Conservation (phyloP, 345 rosid species). For the Nephelium lappaceum region DNA sequence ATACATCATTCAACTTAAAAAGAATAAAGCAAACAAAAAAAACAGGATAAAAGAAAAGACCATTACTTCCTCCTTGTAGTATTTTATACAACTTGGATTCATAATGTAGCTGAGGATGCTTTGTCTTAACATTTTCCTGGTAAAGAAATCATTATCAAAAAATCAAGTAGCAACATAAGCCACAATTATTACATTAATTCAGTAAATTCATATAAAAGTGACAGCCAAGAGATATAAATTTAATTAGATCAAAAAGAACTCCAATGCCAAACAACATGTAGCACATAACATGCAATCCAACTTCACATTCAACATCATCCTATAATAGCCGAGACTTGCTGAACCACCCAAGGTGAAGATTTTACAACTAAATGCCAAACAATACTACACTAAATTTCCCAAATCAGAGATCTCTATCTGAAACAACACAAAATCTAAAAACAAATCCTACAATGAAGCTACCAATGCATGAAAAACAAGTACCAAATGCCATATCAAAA, state of each 20-base stretch:
- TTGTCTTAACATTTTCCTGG: conserved; percentile 90
- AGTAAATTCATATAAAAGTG: neutral
- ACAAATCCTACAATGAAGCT: neutral
- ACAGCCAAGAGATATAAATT: neutral
- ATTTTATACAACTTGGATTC: conserved; percentile 88
- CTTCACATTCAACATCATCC: neutral
- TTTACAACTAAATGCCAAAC: neutral
- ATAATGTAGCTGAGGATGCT: conserved; percentile 87
- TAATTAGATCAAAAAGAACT: neutral
- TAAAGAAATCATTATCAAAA: conserved; percentile 19
- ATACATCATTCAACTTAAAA: neutral
- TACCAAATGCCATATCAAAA: neutral
- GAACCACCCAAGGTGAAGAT: neutral
- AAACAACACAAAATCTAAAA: neutral
- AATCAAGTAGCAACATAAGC: neutral
- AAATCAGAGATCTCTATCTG: neutral
- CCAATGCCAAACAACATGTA: neutral
- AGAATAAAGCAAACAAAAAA: neutral
- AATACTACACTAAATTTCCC: neutral
- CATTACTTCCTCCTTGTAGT: conserved; percentile 93
- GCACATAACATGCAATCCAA: neutral
- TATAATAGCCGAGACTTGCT: neutral
- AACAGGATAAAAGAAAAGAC: neutral
- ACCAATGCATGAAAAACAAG: neutral
- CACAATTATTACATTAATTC: neutral